phyloP scores from a whole-genome alignment of 257 asterid species.

The Avicennia marina region DNA sequence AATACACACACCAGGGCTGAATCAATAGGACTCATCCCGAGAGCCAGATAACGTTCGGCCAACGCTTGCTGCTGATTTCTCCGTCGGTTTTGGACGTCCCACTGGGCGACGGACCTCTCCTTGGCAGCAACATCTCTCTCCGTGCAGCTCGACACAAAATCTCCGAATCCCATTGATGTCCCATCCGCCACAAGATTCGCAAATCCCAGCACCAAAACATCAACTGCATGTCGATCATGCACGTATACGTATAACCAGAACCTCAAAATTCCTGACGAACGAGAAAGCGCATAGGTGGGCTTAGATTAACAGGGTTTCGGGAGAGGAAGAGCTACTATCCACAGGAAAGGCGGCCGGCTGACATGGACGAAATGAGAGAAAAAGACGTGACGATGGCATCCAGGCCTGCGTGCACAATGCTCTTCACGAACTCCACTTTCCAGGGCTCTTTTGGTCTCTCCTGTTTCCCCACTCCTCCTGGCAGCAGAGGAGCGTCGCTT shows the following conservation, averaged over 20 bases:
- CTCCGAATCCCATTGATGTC: constrained; percentile 80
- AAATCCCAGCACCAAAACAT: constrained; percentile 69
- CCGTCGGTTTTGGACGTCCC: constrained; percentile 51
- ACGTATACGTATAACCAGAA: not conserved
- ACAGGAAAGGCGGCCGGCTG: constrained; percentile 73
- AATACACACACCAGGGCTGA: constrained; percentile 34
- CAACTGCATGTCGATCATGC: constrained; percentile 49
- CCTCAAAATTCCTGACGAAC: no score
- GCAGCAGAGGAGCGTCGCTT: constrained; percentile 23
- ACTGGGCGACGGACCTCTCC: constrained; percentile 46
- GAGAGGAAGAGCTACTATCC: constrained; percentile 23
- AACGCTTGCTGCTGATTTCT: constrained; percentile 36
- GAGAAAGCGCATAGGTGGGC: no score
- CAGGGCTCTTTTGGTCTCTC: constrained; percentile 67
- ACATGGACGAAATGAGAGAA: constrained; percentile 76
- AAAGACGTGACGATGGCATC: constrained; percentile 67
- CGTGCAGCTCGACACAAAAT: constrained; percentile 53
- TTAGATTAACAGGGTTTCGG: not conserved
- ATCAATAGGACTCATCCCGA: constrained; percentile 51
- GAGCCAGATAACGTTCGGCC: constrained; percentile 35
- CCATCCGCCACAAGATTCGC: constrained; percentile 82
- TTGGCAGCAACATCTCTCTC: constrained; percentile 57
- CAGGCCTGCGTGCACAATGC: constrained; percentile 65
- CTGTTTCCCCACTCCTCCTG: not conserved
- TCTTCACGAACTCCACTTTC: constrained; percentile 65